A percentile compares a stretch with the other conserved stretches of the same genome.
These are phyloP conservation scores for Bipolaris bicolor DNA, from an alignment of 2,329 filamentous ascomycete species.

Conservation along the genomic window DNA sequence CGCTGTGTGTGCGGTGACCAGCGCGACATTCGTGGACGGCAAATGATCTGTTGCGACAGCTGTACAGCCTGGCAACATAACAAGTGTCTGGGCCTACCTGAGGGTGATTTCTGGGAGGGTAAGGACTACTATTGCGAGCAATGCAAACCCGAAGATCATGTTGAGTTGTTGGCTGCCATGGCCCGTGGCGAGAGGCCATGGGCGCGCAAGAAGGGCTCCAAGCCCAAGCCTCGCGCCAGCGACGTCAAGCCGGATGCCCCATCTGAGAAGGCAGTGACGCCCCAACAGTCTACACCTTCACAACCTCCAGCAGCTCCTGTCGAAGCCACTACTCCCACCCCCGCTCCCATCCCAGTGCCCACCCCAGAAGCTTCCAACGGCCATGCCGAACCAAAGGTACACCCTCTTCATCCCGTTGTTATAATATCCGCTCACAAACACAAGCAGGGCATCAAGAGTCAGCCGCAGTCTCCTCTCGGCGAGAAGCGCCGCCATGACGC, in stretches of 20 bases:
- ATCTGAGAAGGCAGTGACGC: constrained; percentile 45
- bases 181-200: constrained; percentile 83
- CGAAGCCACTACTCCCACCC: constrained; percentile 22
- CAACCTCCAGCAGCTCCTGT: constrained; percentile 17
- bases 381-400: constrained; percentile 35
- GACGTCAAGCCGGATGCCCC: constrained; percentile 61
- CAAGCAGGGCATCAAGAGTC: constrained; percentile 35
- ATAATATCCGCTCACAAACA: constrained; percentile 13
- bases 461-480: constrained; percentile 44
- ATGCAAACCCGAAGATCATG: constrained; percentile 84
- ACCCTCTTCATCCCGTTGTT: background rate
- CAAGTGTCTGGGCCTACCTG: constrained; percentile 87
- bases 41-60: constrained; percentile 94
- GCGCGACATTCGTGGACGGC: constrained; percentile 77
- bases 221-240: constrained; percentile 68
- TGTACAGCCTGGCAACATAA: constrained; percentile 98
- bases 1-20: constrained; percentile 92
- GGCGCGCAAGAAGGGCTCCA: constrained; percentile 66
- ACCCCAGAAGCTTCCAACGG: constrained; percentile 33
- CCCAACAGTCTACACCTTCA: constrained; percentile 26
- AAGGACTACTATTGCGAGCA: constrained; percentile 83
- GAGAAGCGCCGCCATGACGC: constrained; percentile 48
- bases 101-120: constrained; percentile 63
- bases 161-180: constrained; percentile 78
- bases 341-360: constrained; percentile 15